Percentiles rank a stretch among this genome's conserved stretches.
Evolutionary conservation across 805 yeast species (phyloP).

Genomic region (Saturnispora dispora): DNA sequence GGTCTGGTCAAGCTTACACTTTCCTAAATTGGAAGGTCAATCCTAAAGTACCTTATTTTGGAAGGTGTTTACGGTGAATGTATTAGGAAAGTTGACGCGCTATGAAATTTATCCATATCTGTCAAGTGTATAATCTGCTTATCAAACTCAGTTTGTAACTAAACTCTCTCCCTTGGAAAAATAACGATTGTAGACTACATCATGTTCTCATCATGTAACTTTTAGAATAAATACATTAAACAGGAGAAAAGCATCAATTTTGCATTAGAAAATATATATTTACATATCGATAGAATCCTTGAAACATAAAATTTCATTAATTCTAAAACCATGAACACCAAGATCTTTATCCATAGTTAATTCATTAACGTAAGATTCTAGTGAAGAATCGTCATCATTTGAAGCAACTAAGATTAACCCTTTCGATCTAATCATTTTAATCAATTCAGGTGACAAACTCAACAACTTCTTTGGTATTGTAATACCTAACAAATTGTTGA

Average conservation of each 20-base stretch:
- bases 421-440: conserved; percentile 63
- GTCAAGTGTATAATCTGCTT: background rate
- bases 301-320: conserved; percentile 55
- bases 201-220: no score
- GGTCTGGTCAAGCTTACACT: background rate
- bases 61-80: conserved; percentile 1
- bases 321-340: conserved; percentile 56
- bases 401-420: conserved; percentile 74
- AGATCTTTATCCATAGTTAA: conserved; percentile 28
- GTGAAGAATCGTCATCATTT: conserved; percentile 17
- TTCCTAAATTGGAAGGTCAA: conserved; percentile 6
- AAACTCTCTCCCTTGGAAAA: no score
- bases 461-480: conserved; percentile 66
- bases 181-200: no score
- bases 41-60: conserved; percentile 1
- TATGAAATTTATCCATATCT: background rate
- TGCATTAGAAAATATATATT: background rate
- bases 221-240: background rate
- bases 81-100: background rate
- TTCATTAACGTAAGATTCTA: conserved; percentile 13
- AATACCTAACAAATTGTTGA: conserved; percentile 79
- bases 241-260: background rate
- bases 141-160: no score
- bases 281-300: conserved; percentile 43
- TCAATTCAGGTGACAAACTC: conserved; percentile 62